Evolutionary conservation across 176 grass and related monocot species (phyloP), one percentile per base, ranked within the genome.

Genomic region (Phoenix dactylifera): DNA sequence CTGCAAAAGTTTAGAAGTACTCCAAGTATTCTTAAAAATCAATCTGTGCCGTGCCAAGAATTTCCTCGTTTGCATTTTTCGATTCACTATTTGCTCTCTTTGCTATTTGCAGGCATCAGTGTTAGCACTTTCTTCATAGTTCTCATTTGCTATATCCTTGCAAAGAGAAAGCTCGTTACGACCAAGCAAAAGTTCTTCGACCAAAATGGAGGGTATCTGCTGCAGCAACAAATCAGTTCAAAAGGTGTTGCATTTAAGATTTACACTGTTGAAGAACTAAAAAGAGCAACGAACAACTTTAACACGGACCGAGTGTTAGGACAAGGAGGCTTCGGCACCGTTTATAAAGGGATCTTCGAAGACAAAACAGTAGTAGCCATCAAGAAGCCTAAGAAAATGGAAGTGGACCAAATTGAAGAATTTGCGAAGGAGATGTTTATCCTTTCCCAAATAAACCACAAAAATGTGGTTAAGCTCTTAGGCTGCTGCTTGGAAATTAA

Each of bases 381-480:
- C 16, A 81, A 81, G 66, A 70, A 7, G 24, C 69, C 78, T 7
- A 65, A 39, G 49, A 6, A 75, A 0, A 39, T 49, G 6, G 67
- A 72, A 39, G 1, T 35, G 7, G 16, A 35, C 56, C n/a, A 58
- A 20, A 24, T 19, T 9, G 57, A 64, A 30, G 78, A 81, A 50
- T 81, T 81, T 26, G 58, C 58, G 1, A 29, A 51, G 29, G 72
- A 81, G 72, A 70, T 81, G 59, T 18, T 81, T 0, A 75, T 81
- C 28, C 78, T 81, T 30, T 81, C 59, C 1, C 78, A 75, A 51
- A 64, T 81, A 56, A 81, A 81, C 58, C 78, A 75, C 58, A 54
- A 52, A 12, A 63, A 65, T 24, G 67, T 78, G 3, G 67, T 78
- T 24, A 78, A 71, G 44, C 60, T 78, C 1, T 39, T 78, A 14